These are phyloP conservation scores for Abrus pulchellus DNA, from an alignment of 306 rosid genomes.

Conservation along the genomic window DNA sequence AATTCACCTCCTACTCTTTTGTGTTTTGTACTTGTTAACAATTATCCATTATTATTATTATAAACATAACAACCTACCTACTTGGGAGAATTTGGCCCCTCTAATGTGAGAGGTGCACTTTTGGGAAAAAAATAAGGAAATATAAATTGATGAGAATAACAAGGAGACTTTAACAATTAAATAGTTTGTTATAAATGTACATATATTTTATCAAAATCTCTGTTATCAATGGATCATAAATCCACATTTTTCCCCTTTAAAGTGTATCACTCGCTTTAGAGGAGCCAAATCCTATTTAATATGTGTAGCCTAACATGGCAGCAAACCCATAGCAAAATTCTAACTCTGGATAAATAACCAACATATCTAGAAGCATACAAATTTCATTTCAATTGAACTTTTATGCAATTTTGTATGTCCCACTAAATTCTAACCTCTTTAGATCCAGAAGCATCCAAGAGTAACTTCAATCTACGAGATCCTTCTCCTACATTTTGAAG, in stretches of 20 bases:
- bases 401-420: constrained; percentile 17
- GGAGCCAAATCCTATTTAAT: neutral
- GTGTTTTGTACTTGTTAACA: too few species aligned
- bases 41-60: neutral
- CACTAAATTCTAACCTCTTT: constrained; percentile 66
- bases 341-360: constrained; percentile 27
- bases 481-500: constrained; percentile 93
- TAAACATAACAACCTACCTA: neutral
- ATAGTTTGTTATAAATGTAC: neutral
- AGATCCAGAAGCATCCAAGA: constrained; percentile 69
- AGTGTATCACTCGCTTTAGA: neutral
- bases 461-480: constrained; percentile 62
- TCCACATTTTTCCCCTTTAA: neutral
- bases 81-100: neutral
- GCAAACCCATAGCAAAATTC: constrained; percentile 19
- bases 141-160: neutral
- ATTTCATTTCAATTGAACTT: constrained; percentile 24
- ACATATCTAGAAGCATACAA: constrained; percentile 24
- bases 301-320: constrained; percentile 13
- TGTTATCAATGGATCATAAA: neutral
- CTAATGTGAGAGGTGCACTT: neutral
- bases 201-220: neutral
- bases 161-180: neutral
- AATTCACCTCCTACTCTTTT: neutral
- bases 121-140: neutral